Base-by-base conservation (phyloP, 495 filamentous ascomycete species). In the Cercophora samala region DNA sequence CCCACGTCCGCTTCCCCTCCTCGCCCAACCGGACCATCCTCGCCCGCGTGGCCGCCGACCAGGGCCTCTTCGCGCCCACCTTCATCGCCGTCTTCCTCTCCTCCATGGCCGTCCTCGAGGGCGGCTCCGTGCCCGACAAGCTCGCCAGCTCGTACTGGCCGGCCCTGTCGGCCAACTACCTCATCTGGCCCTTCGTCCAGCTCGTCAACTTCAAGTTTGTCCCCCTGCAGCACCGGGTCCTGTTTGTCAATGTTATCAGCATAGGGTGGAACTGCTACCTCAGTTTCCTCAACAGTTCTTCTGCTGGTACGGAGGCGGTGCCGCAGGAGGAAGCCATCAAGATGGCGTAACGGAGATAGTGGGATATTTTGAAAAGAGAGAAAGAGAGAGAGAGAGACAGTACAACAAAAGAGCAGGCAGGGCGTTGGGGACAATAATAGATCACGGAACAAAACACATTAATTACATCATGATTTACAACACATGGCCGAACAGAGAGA, bases 211-310 rank as follows among this genome's bases (percentile, higher is more conserved):
- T 99, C 82, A 88, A 89, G 74, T 81, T 96, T 56, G 90, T 98
- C 63, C 95, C 95, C 17, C 78, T 97, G 70, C 85, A 98, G 69
- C 89, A 93, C 74, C 81, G 94, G 66, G 85, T 99, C 37, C 77
- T 99, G 70, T 87, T 97, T 56, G 95, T 97, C 58, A 99, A 99
- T 73, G 77, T 96, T 21, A 83, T 98, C 55, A 81, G 70, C 56
- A 77, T 83, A 86, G 94, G 93, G 67, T 99, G 95, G 95, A 99
- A 99, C 75, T 97, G 92, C 76, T 95, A 97, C 76, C 78, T 99
- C 61, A 97, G 93, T 78, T 89, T 85, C 74, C 80, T 96, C 67
- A 96, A 93, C 79, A 93, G 78, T 62, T 60, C 63, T 62, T 60
- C 63, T 13, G 54, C 29, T 26, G 58, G 22, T 32, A 13, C 18